Evolutionary conservation across 116 monocot genomes (phyloP).

Genomic region (Dioscorea cayenensis): DNA sequence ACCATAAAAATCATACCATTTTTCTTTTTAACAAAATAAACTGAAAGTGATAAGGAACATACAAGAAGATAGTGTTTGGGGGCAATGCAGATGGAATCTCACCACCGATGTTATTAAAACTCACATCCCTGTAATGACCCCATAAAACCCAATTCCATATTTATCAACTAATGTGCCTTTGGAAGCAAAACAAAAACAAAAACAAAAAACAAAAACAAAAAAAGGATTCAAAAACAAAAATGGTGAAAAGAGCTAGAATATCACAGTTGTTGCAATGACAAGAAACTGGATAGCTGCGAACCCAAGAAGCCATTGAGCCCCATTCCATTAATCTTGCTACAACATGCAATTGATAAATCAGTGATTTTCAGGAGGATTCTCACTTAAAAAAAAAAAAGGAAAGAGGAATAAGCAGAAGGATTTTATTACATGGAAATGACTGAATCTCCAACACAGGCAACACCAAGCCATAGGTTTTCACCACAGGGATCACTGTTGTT

Average conservation of each 20-base stretch:
- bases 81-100: conserved; percentile 56
- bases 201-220: neutral
- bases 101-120: conserved; percentile 54
- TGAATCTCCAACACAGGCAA: conserved; percentile 31
- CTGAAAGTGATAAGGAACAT: conserved; percentile 3
- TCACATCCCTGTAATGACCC: conserved; percentile 46
- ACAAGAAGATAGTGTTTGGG: conserved; percentile 51
- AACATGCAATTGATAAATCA: neutral
- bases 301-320: conserved; percentile 45
- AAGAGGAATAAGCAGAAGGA: neutral
- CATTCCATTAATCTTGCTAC: conserved; percentile 44
- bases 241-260: neutral
- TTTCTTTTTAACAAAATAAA: neutral
- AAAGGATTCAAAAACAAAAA: neutral
- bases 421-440: conserved; percentile 34
- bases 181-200: neutral
- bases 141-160: conserved; percentile 4
- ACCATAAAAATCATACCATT: no score
- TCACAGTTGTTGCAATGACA: conserved; percentile 45
- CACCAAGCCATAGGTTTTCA: conserved; percentile 32
- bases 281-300: conserved; percentile 28
- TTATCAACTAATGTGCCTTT: neutral
- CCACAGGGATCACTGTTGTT: conserved; percentile 50
- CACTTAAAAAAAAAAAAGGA: neutral
- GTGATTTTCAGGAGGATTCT: neutral